Percentiles rank a stretch among this genome's conserved stretches.
These are phyloP conservation scores for Hortaea werneckii DNA, from an alignment of 2,329 filamentous ascomycete genomes.

Conservation along the genomic window DNA sequence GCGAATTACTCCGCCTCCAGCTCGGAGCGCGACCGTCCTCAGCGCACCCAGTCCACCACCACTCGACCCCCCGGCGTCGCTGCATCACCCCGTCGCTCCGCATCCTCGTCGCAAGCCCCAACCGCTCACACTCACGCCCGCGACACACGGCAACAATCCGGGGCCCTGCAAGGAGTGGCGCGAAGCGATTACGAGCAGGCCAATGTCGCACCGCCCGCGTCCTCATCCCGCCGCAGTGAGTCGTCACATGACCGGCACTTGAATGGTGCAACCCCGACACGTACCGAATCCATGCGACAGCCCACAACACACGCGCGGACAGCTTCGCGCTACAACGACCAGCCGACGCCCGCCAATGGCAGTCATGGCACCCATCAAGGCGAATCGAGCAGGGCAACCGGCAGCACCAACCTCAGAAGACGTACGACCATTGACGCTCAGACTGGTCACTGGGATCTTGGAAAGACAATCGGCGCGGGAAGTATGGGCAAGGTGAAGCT, in stretches of 20 bases:
- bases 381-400: slow-evolving; percentile 17
- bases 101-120: slow-evolving; percentile 24
- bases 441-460: slow-evolving; percentile 86
- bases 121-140: slow-evolving; percentile 20
- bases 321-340: slow-evolving; percentile 36
- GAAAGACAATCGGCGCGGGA: slow-evolving; percentile 92
- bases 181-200: slow-evolving; percentile 66
- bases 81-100: slow-evolving; percentile 26
- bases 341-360: slow-evolving; percentile 20
- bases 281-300: slow-evolving; percentile 42
- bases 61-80: slow-evolving; percentile 20
- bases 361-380: slow-evolving; percentile 15
- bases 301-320: slow-evolving; percentile 28
- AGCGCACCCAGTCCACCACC: slow-evolving; percentile 28
- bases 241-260: slow-evolving; percentile 46
- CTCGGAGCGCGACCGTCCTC: slow-evolving; percentile 35
- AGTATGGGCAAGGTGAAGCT: slow-evolving; percentile 99
- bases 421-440: slow-evolving; percentile 80
- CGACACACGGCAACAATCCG: slow-evolving; percentile 28
- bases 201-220: slow-evolving; percentile 49
- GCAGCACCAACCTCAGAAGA: slow-evolving; percentile 35
- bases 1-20: slow-evolving; percentile 33
- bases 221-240: slow-evolving; percentile 48
- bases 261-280: slow-evolving; percentile 25
- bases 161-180: slow-evolving; percentile 42